Base-by-base conservation (phyloP, 768 basidiomycete genomes). In the Termitomyces sp. region DNA sequence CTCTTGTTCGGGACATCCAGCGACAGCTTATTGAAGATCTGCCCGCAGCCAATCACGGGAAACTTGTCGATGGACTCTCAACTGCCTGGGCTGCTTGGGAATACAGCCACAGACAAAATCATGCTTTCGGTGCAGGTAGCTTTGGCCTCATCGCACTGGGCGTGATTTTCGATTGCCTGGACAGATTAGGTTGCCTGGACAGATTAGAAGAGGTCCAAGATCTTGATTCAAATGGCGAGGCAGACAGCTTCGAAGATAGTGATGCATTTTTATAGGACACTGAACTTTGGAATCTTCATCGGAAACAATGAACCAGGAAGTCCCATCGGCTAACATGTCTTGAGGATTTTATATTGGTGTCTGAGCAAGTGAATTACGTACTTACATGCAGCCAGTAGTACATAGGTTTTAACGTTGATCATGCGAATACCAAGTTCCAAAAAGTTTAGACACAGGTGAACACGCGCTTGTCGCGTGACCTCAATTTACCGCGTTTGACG, bases 21-120 rank as follows among this genome's bases (percentile, higher is more conserved):
- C 62, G 59, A 42, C 71, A 74, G 45, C 66, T 79, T 22, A 62
- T 71, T 10, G 65, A 68, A 32, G 60, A 67, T 51, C 49, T 63
- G 19, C 63, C 64, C 41, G 62, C 67, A 2, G 59, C 62, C 8
- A 59, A 70, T 14, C 59, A 61, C 5, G 60, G 63, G 6, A 70
- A 67, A n/a, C 56, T 78, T 24, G 61, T 70, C 44, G 68, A 63
- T 17, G 72, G 70, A 2, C 70, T 92, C 30, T 68, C 71, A 48
- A 67, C 71, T 47, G 84, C 81, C 0, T 92, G 88, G 89, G 68
- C 66, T 8, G 83, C 81, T 9, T 92, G 87, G 88, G 68, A 71
- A 32, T 79, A 77, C 58, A 80, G 81, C 56, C 72, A 77, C 43
- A 63, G 71, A 41, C 72, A 75, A 49, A 64, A 60, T 22, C 63